A percentile compares a stretch with the other conserved stretches of the same genome.
Evolutionary conservation across 2,329 filamentous ascomycete genomes (phyloP).

Genomic region (Graphilbum fragrans): DNA sequence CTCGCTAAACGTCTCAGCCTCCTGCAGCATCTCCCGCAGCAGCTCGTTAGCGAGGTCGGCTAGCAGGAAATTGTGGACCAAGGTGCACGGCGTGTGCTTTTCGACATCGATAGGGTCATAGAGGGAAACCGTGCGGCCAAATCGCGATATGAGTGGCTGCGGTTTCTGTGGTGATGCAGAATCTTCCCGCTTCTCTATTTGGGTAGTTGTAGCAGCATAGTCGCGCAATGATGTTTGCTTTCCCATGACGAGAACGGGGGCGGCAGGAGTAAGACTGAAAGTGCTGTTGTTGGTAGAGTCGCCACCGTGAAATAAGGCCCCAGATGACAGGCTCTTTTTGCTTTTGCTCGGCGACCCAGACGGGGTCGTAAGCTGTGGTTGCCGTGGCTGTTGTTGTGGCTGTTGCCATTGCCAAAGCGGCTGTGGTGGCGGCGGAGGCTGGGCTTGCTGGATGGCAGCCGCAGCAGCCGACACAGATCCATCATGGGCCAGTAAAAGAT

Average conservation of each 20-base stretch:
- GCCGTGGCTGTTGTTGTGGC: background rate
- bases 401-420: too few species aligned
- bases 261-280: too few species aligned
- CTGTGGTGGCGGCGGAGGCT: too few species aligned
- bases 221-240: background rate
- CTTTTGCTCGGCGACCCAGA: constrained; percentile 4
- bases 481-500: constrained; percentile 64
- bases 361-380: constrained; percentile 3
- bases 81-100: constrained; percentile 75
- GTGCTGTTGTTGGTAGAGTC: constrained; percentile 3
- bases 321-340: constrained; percentile 27
- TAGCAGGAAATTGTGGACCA: constrained; percentile 84
- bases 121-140: constrained; percentile 71
- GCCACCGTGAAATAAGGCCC: background rate
- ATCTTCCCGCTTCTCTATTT: too few species aligned
- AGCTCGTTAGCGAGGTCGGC: constrained; percentile 58
- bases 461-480: constrained; percentile 62
- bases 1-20: constrained; percentile 53
- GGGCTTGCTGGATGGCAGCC: constrained; percentile 30
- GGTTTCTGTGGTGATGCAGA: background rate
- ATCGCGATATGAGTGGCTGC: constrained; percentile 44
- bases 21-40: constrained; percentile 60
- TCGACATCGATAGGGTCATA: constrained; percentile 74
- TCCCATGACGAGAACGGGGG: background rate
- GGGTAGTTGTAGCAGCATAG: background rate